Evolutionary conservation across 352 stramenopile genomes (phyloP), one percentile per base, ranked within the genome.

Genomic region (Phytophthora pseudosyringae): DNA sequence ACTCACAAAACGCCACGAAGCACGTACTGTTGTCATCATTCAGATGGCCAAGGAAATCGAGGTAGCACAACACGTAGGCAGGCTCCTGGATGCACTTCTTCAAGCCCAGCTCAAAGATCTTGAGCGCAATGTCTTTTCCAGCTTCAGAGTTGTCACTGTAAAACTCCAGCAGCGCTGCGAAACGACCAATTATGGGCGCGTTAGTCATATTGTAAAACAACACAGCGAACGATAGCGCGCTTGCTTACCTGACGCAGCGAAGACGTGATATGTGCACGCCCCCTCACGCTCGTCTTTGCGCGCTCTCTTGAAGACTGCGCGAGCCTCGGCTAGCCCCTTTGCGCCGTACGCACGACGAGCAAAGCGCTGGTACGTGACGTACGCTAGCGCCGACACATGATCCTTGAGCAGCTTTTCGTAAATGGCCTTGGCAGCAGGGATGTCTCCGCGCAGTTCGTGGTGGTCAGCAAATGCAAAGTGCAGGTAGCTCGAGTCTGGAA

Each of bases 11-110:
- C 10, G 47, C 0, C 16, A 5, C 13, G 7, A 48, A 25, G 11
- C 31, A 82, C 85, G 59, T 74, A 96, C 86, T 96, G 67, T 95
- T 96, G 71, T 96, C 88, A 60, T 96, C 88, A 59, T 96, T 95
- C 36, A 93, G 71, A 48, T 96, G 88, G 1, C 84, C 70, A 9
- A 96, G 77, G 48, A 96, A 95, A 54, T 95, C 86, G 13, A 96
- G 62, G 55, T 96, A 96, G 62, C 85, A 93, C 32, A 94, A 39
- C 32, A 94, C 83, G 44, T 91, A 96, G 0, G 87, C 83, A 12
- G 83, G 86, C 47, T 94, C 85, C 31, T 96, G 85, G 49, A 96
- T 96, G 59, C 79, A 95, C 59, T 94, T 95, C 60, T 95, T 95
- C 52, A 96, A 71, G 9, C 86, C 88, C 16, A 96, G 58, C 69